Evolutionary conservation across 2,329 filamentous ascomycete genomes (phyloP).

Genomic region (Aspergillus sp.): DNA sequence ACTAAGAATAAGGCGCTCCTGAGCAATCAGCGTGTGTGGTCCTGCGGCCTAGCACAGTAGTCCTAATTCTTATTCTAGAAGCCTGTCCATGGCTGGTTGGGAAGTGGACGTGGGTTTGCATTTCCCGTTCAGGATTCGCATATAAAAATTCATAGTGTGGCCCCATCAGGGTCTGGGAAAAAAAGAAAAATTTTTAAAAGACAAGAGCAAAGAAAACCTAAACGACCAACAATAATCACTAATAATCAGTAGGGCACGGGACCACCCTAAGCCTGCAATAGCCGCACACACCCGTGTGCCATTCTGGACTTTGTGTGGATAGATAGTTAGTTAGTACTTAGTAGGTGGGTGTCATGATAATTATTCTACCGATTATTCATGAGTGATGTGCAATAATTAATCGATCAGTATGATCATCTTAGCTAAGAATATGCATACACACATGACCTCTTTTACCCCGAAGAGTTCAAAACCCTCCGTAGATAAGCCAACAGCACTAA

Average conservation of each 20-base stretch:
- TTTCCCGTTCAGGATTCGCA: not conserved
- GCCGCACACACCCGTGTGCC: not conserved
- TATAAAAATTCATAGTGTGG: constrained; percentile 6
- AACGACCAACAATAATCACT: not conserved
- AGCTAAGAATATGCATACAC: not conserved
- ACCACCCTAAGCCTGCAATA: not conserved
- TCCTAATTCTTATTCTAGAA: constrained; percentile 7
- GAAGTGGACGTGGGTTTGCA: not conserved
- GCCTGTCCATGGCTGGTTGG: not conserved
- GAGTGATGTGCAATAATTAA: too few species aligned
- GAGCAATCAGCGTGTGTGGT: constrained; percentile 2
- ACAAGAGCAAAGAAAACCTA: not conserved
- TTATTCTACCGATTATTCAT: too few species aligned
- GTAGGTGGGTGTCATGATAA: too few species aligned
- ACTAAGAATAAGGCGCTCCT: not conserved
- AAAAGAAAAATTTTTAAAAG: not conserved
- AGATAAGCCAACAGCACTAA: not conserved
- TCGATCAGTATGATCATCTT: too few species aligned
- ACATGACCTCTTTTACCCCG: not conserved
- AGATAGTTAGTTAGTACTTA: not conserved
- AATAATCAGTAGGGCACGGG: not conserved
- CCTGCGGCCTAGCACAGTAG: not conserved
- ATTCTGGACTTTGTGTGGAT: not conserved
- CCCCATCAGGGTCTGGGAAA: constrained; percentile 5
- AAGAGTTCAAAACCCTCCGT: not conserved